These are phyloP conservation scores for Ustulina deusta DNA, from an alignment of 2,329 filamentous ascomycete species.

Conservation along the genomic window DNA sequence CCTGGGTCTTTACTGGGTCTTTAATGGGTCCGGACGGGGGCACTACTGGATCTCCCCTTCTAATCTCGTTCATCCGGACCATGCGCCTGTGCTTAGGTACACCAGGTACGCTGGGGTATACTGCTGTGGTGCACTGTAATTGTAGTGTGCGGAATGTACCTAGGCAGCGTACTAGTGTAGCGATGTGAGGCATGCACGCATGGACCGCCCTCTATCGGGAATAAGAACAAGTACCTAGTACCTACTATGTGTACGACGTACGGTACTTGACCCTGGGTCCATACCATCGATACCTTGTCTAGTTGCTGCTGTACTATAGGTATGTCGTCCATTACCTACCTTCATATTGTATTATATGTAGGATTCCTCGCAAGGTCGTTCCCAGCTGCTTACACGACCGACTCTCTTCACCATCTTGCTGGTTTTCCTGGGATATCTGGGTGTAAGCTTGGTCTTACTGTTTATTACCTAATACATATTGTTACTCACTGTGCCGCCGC, in stretches of 20 bases:
- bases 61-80: conserved; percentile 36
- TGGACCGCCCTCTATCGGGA: conserved; percentile 32
- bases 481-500: not conserved
- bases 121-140: not conserved
- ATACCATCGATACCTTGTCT: conserved; percentile 17
- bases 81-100: conserved; percentile 28
- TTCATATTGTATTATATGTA: conserved; percentile 34
- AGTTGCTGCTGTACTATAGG: conserved; percentile 16
- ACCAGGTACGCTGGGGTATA: conserved; percentile 3
- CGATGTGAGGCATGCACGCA: conserved; percentile 16
- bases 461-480: conserved; percentile 17
- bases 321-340: too few species aligned
- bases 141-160: not conserved
- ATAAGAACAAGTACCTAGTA: conserved; percentile 17
- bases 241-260: too few species aligned
- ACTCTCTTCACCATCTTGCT: conserved; percentile 33
- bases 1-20: conserved; percentile 20
- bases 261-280: not conserved
- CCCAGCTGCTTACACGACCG: conserved; percentile 22
- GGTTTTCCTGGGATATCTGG: conserved; percentile 16
- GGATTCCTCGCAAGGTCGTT: conserved; percentile 37
- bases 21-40: conserved; percentile 9
- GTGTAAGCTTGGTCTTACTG: conserved; percentile 14
- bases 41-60: conserved; percentile 31
- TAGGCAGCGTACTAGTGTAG: not conserved